Conservation (phyloP, 2,329 filamentous ascomycete genomes). For the Cadophora malorum region DNA sequence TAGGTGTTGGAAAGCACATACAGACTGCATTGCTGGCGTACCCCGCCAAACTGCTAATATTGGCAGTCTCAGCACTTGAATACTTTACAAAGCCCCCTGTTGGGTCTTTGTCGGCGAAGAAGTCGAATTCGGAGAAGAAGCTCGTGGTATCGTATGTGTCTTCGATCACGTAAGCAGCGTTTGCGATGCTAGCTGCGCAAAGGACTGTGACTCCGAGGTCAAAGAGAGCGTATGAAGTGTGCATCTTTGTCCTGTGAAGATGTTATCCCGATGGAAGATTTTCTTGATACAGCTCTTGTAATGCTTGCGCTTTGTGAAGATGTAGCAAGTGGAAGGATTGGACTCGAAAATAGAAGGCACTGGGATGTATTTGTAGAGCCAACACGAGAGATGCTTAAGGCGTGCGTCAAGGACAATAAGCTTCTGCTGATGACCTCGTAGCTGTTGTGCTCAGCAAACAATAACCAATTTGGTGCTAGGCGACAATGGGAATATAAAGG, state of each 20-base stretch:
- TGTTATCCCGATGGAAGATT: constrained; percentile 12
- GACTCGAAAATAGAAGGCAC: constrained; percentile 1
- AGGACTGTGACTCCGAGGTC: constrained; percentile 44
- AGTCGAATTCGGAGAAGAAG: constrained; percentile 57
- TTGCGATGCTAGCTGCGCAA: constrained; percentile 38
- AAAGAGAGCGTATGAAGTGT: constrained; percentile 34
- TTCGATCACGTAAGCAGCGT: constrained; percentile 49
- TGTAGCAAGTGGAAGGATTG: constrained; percentile 27
- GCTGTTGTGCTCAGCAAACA: constrained; percentile 14
- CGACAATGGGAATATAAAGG: constrained; percentile 15
- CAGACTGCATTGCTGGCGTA: constrained; percentile 57
- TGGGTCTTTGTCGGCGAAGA: constrained; percentile 67
- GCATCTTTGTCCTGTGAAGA: constrained; percentile 33
- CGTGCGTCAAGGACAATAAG: not conserved
- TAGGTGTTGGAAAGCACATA: too few relatives aligned
- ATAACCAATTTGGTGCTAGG: not conserved
- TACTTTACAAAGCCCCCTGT: constrained; percentile 80
- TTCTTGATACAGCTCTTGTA: constrained; percentile 22
- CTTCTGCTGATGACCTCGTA: constrained; percentile 2
- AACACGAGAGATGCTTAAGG: not conserved
- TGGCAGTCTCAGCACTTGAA: constrained; percentile 57
- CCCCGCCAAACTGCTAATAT: constrained; percentile 55
- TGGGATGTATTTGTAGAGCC: not conserved
- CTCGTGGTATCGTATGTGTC: constrained; percentile 52
- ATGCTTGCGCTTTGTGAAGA: constrained; percentile 16